Conservation (phyloP, 306 rosid genomes). For the Urtica urens region DNA sequence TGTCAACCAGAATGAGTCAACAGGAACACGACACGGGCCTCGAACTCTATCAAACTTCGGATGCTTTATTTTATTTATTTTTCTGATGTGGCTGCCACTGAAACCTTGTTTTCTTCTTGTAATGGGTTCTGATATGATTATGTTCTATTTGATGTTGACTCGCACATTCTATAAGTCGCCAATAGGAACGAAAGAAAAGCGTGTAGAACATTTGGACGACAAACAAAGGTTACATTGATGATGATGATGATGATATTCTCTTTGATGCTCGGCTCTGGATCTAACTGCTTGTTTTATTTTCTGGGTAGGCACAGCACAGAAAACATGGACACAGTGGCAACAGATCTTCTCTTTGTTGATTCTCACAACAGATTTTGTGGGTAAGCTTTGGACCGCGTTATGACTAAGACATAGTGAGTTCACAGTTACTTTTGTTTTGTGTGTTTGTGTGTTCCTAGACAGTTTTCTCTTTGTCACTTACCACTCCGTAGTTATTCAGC, state of each 20-base stretch:
- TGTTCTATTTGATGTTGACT: background rate
- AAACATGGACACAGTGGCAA: conserved; percentile 1
- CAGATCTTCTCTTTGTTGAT: background rate
- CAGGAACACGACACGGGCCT: background rate
- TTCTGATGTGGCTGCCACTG: background rate
- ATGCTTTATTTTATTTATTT: too few relatives aligned
- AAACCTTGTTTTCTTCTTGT: background rate
- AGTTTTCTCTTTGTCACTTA: conserved; percentile 4
- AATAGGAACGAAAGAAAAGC: background rate
- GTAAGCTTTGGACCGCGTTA: background rate
- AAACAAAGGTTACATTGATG: too few relatives aligned
- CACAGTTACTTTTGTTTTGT: background rate
- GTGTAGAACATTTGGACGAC: background rate
- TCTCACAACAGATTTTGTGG: background rate
- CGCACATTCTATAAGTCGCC: background rate
- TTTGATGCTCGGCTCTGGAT: background rate
- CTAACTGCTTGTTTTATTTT: conserved; percentile 2
- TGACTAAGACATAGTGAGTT: background rate
- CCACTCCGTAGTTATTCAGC: background rate
- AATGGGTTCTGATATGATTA: background rate
- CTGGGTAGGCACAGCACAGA: background rate
- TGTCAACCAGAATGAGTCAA: background rate
- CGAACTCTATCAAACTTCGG: conserved; percentile 1
- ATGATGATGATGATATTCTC: background rate
- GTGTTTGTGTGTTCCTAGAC: background rate